These are phyloP conservation scores for Prunus armeniaca DNA, from an alignment of 306 rosid species.

Conservation along the genomic window DNA sequence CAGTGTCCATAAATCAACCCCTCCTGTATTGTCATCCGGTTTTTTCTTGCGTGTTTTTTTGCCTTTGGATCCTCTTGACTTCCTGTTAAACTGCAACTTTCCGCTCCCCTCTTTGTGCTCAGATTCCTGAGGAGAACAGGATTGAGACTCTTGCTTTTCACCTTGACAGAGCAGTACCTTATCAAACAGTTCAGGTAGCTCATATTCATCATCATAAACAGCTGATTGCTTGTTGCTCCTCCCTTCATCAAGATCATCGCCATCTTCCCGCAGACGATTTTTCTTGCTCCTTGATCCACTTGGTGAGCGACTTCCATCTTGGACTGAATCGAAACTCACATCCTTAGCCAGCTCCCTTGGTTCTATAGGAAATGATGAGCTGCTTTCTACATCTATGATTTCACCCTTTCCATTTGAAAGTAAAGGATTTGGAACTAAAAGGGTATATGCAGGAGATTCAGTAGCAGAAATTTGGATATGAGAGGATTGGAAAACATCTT, in stretches of 20 bases:
- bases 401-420: not conserved
- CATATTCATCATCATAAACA: conserved; percentile 19
- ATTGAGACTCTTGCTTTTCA: not conserved
- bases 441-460: conserved; percentile 4
- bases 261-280: conserved; percentile 23
- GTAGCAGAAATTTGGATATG: not conserved
- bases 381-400: not conserved
- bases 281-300: conserved; percentile 24
- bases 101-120: not conserved
- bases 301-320: conserved; percentile 4
- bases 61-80: conserved; percentile 6
- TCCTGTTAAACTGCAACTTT: not conserved
- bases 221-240: conserved; percentile 38
- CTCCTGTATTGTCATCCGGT: conserved; percentile 14
- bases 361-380: not conserved
- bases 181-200: conserved; percentile 31
- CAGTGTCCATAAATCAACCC: conserved; percentile 58
- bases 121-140: conserved; percentile 1
- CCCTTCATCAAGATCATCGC: conserved; percentile 18
- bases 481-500: conserved; percentile 12
- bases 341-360: not conserved
- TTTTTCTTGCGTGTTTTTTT: conserved; percentile 11
- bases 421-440: conserved; percentile 27
- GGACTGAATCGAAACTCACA: not conserved
- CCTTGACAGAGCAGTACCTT: conserved; percentile 35